Evolutionary conservation across 345 rosid genomes (phyloP).

Genomic region (Aegle marmelos): DNA sequence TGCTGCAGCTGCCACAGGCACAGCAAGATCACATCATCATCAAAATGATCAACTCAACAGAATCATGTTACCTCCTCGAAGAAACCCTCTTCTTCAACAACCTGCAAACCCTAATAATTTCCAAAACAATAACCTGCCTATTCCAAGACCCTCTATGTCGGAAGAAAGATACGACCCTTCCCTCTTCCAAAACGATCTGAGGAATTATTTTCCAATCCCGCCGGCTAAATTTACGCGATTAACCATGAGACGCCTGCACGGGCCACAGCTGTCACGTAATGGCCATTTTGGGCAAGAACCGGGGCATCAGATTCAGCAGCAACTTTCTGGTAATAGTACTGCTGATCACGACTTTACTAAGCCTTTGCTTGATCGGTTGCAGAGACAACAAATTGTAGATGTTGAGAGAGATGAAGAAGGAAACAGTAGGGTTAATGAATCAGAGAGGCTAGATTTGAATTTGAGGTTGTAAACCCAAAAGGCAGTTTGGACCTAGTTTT

Average conservation of each 20-base stretch:
- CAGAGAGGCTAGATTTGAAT: constrained; percentile 23
- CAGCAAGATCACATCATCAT: too few relatives aligned
- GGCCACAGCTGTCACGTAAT: neutral
- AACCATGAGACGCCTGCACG: neutral
- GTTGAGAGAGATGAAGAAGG: neutral
- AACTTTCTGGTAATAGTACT: neutral
- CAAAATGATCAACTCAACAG: neutral
- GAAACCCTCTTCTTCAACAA: too few relatives aligned
- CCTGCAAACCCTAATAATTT: too few relatives aligned
- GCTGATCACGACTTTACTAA: constrained; percentile 4
- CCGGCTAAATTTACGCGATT: too few relatives aligned
- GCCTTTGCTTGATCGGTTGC: constrained; percentile 23
- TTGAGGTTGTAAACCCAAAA: constrained; percentile 19
- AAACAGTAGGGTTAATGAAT: neutral
- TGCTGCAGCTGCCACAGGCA: neutral
- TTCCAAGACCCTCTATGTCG: too few relatives aligned
- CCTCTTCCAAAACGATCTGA: too few relatives aligned
- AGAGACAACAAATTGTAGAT: constrained; percentile 6
- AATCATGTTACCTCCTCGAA: neutral
- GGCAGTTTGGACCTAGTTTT: neutral
- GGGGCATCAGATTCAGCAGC: neutral
- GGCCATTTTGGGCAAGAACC: neutral
- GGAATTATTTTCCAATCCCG: too few relatives aligned
- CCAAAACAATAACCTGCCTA: too few relatives aligned
- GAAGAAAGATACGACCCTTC: too few relatives aligned